Conservation (phyloP, 2,329 filamentous ascomycete genomes). For the Sphaerostilbella broomeana region DNA sequence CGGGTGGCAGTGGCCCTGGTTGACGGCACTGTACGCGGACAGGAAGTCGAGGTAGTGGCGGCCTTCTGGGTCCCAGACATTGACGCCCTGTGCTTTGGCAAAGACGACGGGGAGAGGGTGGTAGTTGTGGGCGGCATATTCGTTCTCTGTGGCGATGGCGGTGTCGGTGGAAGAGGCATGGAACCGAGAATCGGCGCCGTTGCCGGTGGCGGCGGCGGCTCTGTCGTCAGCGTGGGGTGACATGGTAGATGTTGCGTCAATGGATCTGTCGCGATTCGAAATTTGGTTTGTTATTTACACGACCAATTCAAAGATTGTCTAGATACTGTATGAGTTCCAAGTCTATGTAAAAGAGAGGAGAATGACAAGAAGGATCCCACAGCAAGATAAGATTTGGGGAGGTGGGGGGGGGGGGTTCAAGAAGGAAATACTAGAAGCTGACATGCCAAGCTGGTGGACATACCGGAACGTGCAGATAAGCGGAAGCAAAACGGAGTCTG, state of each 20-base stretch:
- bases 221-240: conserved; percentile 52
- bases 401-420: background rate
- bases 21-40: conserved; percentile 95
- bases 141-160: conserved; percentile 74
- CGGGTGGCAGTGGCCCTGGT: conserved; percentile 96
- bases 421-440: background rate
- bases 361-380: background rate
- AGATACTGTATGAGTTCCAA: too few relatives aligned
- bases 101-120: conserved; percentile 95
- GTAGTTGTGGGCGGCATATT: conserved; percentile 96
- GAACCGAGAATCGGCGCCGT: conserved; percentile 37
- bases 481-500: too few relatives aligned
- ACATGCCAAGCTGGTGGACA: too few relatives aligned
- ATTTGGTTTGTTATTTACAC: too few relatives aligned
- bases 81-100: conserved; percentile 72
- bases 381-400: background rate
- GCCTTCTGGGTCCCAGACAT: conserved; percentile 96
- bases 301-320: too few relatives aligned
- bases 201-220: conserved; percentile 22
- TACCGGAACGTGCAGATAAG: too few relatives aligned
- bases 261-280: too few relatives aligned
- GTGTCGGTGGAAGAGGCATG: conserved; percentile 72
- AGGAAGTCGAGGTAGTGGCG: conserved; percentile 96
- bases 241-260: too few relatives aligned
- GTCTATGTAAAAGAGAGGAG: background rate